These are phyloP conservation scores for Aspergillus vadensis DNA, from an alignment of 2,329 filamentous ascomycete genomes.

Conservation along the genomic window DNA sequence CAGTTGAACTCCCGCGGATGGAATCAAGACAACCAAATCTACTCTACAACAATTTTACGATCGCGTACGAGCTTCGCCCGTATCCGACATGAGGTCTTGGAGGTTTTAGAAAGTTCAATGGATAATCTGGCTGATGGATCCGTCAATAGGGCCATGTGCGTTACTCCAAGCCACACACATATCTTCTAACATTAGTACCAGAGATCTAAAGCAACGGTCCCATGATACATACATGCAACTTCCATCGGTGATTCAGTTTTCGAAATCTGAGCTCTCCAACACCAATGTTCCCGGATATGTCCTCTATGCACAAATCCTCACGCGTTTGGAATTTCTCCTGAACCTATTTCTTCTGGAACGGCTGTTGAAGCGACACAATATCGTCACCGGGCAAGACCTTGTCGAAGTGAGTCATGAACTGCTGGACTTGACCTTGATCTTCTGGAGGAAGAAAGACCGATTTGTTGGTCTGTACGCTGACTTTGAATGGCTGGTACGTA, in stretches of 20 bases:
- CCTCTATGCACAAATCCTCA: not conserved
- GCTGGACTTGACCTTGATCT: not conserved
- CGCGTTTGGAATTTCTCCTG: not conserved
- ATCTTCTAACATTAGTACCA: not conserved
- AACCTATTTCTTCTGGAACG: constrained; percentile 2
- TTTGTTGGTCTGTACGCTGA: not conserved
- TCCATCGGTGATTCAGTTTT: not conserved
- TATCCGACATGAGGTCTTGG: not conserved
- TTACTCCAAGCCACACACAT: not conserved
- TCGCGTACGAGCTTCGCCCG: not conserved
- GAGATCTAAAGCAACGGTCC: not conserved
- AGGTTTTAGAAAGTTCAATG: not conserved
- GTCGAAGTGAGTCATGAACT: constrained; percentile 4
- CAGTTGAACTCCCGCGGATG: not conserved
- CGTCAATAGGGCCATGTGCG: not conserved
- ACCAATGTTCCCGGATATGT: not conserved
- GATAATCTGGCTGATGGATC: not conserved
- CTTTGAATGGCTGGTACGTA: not conserved
- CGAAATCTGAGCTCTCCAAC: not conserved
- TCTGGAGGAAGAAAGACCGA: constrained; percentile 7
- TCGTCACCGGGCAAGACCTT: constrained; percentile 5
- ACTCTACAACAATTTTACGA: not conserved
- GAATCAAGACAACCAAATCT: not conserved
- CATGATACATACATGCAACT: not conserved
- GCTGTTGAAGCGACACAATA: not conserved